These are phyloP conservation scores for Macrophomina phaseolina DNA, from an alignment of 2,329 filamentous ascomycete genomes.

Conservation along the genomic window DNA sequence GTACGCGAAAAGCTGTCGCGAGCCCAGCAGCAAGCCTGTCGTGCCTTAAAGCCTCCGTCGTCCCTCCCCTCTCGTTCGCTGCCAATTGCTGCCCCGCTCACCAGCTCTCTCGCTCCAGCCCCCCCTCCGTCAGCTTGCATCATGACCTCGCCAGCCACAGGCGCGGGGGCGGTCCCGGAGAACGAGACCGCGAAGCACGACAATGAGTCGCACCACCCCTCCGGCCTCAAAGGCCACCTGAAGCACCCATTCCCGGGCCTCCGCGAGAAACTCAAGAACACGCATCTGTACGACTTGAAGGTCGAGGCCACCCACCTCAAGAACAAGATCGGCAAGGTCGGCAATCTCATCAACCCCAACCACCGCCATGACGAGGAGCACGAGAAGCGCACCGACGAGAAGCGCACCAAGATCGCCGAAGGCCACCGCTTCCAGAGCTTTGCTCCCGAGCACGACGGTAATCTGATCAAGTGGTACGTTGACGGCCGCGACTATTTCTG, in stretches of 20 bases:
- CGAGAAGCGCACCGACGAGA: constrained; percentile 81
- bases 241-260: constrained; percentile 47
- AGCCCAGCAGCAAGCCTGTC: neutral
- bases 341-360: constrained; percentile 77
- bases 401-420: constrained; percentile 73
- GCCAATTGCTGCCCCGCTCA: constrained; percentile 8
- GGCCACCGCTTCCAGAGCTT: constrained; percentile 87
- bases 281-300: constrained; percentile 55
- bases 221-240: constrained; percentile 30
- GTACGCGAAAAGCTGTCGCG: constrained; percentile 1
- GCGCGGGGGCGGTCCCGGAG: neutral
- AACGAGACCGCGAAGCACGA: constrained; percentile 17
- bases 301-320: constrained; percentile 64
- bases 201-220: constrained; percentile 23
- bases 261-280: constrained; percentile 53
- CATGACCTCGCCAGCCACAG: constrained; percentile 23
- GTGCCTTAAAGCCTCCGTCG: constrained; percentile 1
- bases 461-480: constrained; percentile 95
- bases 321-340: constrained; percentile 68
- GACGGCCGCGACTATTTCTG: constrained; percentile 96
- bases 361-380: constrained; percentile 95
- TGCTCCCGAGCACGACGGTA: constrained; percentile 84
- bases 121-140: neutral
- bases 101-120: neutral
- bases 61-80: neutral